Percentiles rank a stretch among this genome's conserved stretches.
phyloP scores from a whole-genome alignment of 208 protist genomes.

The Trypanosoma boissoni region DNA sequence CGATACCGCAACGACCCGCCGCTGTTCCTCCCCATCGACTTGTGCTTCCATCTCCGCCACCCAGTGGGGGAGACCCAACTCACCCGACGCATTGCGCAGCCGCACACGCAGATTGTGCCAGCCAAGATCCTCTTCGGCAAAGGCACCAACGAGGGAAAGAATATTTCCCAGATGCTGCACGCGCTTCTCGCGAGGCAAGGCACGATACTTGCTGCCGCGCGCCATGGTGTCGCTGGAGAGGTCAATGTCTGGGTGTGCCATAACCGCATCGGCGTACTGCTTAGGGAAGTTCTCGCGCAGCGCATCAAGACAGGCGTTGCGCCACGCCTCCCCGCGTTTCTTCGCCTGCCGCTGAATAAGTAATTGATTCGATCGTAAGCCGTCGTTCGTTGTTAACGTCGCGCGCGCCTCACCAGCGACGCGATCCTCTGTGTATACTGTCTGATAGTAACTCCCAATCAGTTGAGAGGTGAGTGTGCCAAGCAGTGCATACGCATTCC shows the following conservation, averaged over 20 bases:
- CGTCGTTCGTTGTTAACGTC: constrained; percentile 71
- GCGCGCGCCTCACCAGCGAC: constrained; percentile 39
- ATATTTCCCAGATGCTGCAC: constrained; percentile 71
- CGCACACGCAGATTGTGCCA: constrained; percentile 81
- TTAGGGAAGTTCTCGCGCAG: constrained; percentile 81
- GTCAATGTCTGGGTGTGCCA: constrained; percentile 76
- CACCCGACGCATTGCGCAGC: constrained; percentile 61
- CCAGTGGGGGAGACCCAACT: constrained; percentile 79
- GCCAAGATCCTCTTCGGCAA: constrained; percentile 85
- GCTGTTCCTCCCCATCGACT: constrained; percentile 59
- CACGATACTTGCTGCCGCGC: constrained; percentile 56
- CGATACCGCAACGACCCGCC: constrained; percentile 74
- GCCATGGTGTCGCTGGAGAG: constrained; percentile 66
- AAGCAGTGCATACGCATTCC: constrained; percentile 80
- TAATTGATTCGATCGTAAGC: constrained; percentile 32
- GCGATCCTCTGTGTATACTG: constrained; percentile 47
- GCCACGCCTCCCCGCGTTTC: constrained; percentile 77
- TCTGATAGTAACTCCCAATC: constrained; percentile 72
- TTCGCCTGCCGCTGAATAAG: constrained; percentile 62
- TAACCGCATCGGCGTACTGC: constrained; percentile 65
- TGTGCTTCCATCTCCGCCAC: constrained; percentile 85
- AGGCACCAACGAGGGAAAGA: constrained; percentile 58
- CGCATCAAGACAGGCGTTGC: constrained; percentile 67
- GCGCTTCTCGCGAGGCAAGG: constrained; percentile 84
- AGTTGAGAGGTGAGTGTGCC: constrained; percentile 77